These are phyloP conservation scores for Fusarium continuum DNA, from an alignment of 2,329 filamentous ascomycete genomes.

Conservation along the genomic window DNA sequence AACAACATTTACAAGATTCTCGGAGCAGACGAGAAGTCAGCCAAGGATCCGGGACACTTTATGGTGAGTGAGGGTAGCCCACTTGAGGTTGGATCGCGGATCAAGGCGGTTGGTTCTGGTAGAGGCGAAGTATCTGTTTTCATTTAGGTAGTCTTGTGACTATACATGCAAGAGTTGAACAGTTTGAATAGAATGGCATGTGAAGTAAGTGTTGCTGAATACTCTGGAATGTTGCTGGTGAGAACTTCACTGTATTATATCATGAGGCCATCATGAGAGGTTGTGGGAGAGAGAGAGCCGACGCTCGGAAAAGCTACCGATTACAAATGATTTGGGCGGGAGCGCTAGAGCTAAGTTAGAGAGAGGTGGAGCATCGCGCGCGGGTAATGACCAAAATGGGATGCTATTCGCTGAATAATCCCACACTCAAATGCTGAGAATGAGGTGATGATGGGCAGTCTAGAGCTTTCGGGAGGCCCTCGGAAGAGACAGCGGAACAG, in stretches of 20 bases:
- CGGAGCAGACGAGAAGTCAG: conserved; percentile 53
- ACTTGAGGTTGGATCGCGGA: conserved; percentile 60
- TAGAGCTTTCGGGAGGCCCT: neutral
- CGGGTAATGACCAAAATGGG: conserved; percentile 43
- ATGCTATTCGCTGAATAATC: neutral
- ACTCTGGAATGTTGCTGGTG: neutral
- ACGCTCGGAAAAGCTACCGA: conserved; percentile 17
- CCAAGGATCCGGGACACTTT: conserved; percentile 58
- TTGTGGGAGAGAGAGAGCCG: neutral
- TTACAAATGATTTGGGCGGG: conserved; percentile 25
- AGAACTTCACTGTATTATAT: no score
- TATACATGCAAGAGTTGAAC: no score
- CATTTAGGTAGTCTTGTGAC: no score
- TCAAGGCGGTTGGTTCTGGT: conserved; percentile 33
- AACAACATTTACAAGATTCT: conserved; percentile 67
- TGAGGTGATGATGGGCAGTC: neutral
- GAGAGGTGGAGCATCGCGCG: conserved; percentile 40
- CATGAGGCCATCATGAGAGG: neutral
- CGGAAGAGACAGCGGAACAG: conserved; percentile 22
- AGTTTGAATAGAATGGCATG: no score
- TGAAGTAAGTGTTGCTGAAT: neutral
- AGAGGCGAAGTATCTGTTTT: conserved; percentile 31
- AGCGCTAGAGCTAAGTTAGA: no score
- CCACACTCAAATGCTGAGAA: neutral
- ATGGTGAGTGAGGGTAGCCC: conserved; percentile 71